A percentile compares a stretch with the other conserved stretches of the same genome.
phyloP scores from a whole-genome alignment of 2,329 filamentous ascomycete species.

The Apiospora rasikravindrae region DNA sequence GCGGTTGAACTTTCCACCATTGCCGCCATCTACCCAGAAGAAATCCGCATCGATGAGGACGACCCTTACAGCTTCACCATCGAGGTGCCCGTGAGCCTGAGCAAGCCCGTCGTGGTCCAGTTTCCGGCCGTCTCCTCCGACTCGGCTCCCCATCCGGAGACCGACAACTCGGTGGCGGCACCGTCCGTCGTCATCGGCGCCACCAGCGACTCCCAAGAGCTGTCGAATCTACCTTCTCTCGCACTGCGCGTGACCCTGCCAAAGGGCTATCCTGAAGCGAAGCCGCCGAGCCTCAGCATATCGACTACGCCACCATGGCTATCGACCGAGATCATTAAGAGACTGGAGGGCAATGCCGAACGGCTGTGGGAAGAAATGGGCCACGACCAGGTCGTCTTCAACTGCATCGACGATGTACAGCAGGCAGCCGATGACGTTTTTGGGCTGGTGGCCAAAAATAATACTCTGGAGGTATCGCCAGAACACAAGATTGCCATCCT shows the following conservation, averaged over 20 bases:
- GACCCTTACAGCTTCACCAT: slow-evolving; percentile 58
- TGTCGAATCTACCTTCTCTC: slow-evolving; percentile 64
- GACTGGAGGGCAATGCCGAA: slow-evolving; percentile 55
- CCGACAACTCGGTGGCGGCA: slow-evolving; percentile 23
- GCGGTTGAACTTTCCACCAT: slow-evolving; percentile 65
- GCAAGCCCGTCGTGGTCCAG: slow-evolving; percentile 58
- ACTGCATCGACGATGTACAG: slow-evolving; percentile 68
- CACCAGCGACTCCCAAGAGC: slow-evolving; percentile 48
- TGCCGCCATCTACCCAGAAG: slow-evolving; percentile 67
- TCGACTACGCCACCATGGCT: slow-evolving; percentile 65
- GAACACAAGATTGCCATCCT: slow-evolving; percentile 73
- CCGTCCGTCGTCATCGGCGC: slow-evolving; percentile 23
- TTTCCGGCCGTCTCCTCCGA: slow-evolving; percentile 57
- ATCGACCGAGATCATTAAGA: slow-evolving; percentile 49
- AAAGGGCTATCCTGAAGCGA: slow-evolving; percentile 59
- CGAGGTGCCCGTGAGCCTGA: slow-evolving; percentile 62
- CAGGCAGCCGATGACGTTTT: slow-evolving; percentile 65
- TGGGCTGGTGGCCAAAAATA: slow-evolving; percentile 55
- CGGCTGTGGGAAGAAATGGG: slow-evolving; percentile 68
- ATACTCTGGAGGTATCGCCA: slow-evolving; percentile 56
- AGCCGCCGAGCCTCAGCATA: slow-evolving; percentile 56
- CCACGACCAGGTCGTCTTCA: slow-evolving; percentile 62
- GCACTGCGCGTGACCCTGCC: slow-evolving; percentile 60
- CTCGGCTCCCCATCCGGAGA: slow-evolving; percentile 31
- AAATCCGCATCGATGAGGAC: slow-evolving; percentile 55